These are phyloP conservation scores for Paragyromitra xinjiangensis DNA, from an alignment of 495 filamentous ascomycete genomes.

Conservation along the genomic window DNA sequence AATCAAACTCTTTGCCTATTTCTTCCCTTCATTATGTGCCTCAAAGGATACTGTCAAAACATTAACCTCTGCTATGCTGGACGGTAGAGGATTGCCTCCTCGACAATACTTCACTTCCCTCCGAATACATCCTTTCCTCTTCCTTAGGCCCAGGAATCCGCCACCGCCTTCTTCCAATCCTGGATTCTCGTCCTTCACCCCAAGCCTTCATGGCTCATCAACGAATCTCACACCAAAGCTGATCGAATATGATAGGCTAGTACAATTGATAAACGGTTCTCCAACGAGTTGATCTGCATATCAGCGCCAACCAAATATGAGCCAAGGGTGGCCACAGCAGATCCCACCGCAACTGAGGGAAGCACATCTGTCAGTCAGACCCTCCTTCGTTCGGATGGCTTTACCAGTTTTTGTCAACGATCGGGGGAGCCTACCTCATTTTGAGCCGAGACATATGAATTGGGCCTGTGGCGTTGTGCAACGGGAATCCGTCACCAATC, in stretches of 20 bases:
- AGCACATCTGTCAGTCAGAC: not conserved
- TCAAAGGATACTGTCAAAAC: not conserved
- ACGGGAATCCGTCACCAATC: not conserved
- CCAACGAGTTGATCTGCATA: not conserved
- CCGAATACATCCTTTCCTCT: not conserved
- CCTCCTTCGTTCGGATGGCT: not conserved
- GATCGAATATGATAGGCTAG: not conserved
- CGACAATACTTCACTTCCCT: not conserved
- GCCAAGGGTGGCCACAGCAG: not conserved
- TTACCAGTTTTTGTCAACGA: not conserved
- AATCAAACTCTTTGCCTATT: not conserved
- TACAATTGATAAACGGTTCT: not conserved
- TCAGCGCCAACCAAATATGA: not conserved
- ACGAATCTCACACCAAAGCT: too few species aligned
- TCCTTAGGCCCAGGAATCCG: not conserved
- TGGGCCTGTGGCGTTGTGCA: not conserved
- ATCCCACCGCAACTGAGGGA: not conserved
- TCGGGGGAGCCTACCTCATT: not conserved
- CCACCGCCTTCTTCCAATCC: not conserved
- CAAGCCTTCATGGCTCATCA: too few species aligned
- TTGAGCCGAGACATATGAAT: not conserved
- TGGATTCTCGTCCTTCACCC: not conserved
- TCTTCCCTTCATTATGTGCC: not conserved
- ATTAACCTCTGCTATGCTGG: not conserved
- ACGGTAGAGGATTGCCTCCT: not conserved